Base-by-base conservation (phyloP, 495 filamentous ascomycete species). In the Glarea lozoyensis region DNA sequence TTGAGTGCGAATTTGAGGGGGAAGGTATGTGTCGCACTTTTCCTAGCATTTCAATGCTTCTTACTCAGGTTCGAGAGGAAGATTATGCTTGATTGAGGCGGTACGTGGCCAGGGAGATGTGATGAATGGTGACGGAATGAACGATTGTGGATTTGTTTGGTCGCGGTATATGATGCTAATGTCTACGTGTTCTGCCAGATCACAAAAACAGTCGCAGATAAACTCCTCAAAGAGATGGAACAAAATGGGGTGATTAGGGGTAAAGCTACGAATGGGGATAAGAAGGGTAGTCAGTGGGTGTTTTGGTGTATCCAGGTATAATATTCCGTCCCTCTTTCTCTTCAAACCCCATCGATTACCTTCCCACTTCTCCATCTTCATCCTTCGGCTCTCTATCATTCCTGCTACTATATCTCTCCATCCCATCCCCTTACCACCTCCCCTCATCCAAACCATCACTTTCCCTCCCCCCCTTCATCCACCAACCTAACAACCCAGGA, bases 1-100 rank as follows among this genome's bases (percentile, higher is more conserved):
- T 63, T 84, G 36, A 79, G 73, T 23, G 65, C 70, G 16, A 84
- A 85, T 57, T 62, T 85, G 19, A 76, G 82, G 55, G 79, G 81
- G 49, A 76, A 74, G 53, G 53, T 55, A 18, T 18, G 47, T 49
- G 10, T 31, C 13, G 24, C 5, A 18, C 40, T 20, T 13, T n/a
- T 30, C 31, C 25, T 9, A 4, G 42, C 31, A 19, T 17, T 29
- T 16, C 32, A 9, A 10, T 35, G 5, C 15, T 6, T 33, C 34
- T 23, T 15, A 12, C 33, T 9, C 1, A 10, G 13, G 13, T 35
- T 15, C 6, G 36, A 15, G 9, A 16, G 15, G 35, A 4, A 19
- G 16, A n/a, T n/a, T n/a, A n/a, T n/a, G n/a, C n/a, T n/a, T n/a
- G n/a, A n/a, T n/a, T n/a, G n/a, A n/a, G n/a, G n/a, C n/a, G n/a